Evolutionary conservation across 2,329 filamentous ascomycete species (phyloP), one percentile per base, ranked within the genome.

Genomic region (Calonectria hawksworthii): DNA sequence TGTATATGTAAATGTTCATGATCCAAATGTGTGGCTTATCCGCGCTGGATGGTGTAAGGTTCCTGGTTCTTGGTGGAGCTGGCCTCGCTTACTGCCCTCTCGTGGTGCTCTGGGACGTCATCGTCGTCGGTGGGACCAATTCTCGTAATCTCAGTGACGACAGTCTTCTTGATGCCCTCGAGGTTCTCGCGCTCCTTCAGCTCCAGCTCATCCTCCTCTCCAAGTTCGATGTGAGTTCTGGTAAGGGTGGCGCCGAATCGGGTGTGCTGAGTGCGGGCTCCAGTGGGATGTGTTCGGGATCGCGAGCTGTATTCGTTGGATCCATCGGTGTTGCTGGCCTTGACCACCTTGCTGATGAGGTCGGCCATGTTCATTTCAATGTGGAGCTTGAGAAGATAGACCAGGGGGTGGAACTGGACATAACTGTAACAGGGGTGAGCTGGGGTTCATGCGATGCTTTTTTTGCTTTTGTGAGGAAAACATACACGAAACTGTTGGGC

Each of bases 331-430:
- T 81, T 79, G 41, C 79, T 74, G 59, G 80, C 80, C 28, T 76
- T 74, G 16, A 81, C 80, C 47, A 81, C 80, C 73, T 81, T 81
- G n/a, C 78, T 75, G 16, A 81, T 81, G 0, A 81, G 77, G 32
- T 81, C 80, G 75, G 80, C 80, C 80, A 81, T 81, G 74, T 81
- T 81, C 80, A 81, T 81, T 47, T 81, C 80, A 52, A 81, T 81
- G 41, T 81, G 80, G 8, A 81, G 78, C 68, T 81, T 81, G 70
- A 81, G 74, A 0, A 81, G 80, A 21, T 81, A 81, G 16, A 81
- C 79, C 2, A 81, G 79, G 2, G 80, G 80, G 38, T 81, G 80
- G 69, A 81, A 81, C n/a, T 81, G 80, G 70, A 81, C 80, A 26
- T 81, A 81, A 2, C 79, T 81, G 59, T 51, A 2, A 16, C 0